Conservation (phyloP, 495 filamentous ascomycete genomes). For the Tuber indicum region DNA sequence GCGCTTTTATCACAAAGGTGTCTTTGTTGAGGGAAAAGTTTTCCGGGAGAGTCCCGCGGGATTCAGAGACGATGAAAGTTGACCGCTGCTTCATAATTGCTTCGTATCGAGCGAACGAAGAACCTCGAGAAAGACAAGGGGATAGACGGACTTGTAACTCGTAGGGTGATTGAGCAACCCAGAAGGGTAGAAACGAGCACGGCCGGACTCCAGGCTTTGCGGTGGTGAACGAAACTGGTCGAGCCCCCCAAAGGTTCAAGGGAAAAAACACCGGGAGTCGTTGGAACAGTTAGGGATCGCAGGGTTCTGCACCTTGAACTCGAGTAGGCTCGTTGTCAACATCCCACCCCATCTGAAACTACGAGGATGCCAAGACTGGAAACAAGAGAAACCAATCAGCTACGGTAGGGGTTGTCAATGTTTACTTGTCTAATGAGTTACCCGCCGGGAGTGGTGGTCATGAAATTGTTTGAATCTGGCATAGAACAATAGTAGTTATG, state of each 20-base stretch:
- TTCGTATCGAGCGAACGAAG: neutral
- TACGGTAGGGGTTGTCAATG: too few species aligned
- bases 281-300: neutral
- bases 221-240: neutral
- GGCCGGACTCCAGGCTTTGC: neutral
- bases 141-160: neutral
- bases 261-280: too few species aligned
- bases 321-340: neutral
- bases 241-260: neutral
- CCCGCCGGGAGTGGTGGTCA: too few species aligned
- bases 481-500: too few species aligned
- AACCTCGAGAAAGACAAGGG: neutral
- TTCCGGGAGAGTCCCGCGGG: slow-evolving; percentile 56
- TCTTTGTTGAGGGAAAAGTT: slow-evolving; percentile 51
- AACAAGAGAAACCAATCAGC: neutral
- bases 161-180: neutral
- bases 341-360: neutral
- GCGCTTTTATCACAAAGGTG: slow-evolving; percentile 51
- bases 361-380: neutral
- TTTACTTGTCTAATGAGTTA: too few species aligned
- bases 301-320: neutral
- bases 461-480: too few species aligned
- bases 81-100: slow-evolving; percentile 73
- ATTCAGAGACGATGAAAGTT: slow-evolving; percentile 64
- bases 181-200: neutral